Base-by-base conservation (phyloP, 176 grass and related monocot genomes). In the Zoysia japonica region DNA sequence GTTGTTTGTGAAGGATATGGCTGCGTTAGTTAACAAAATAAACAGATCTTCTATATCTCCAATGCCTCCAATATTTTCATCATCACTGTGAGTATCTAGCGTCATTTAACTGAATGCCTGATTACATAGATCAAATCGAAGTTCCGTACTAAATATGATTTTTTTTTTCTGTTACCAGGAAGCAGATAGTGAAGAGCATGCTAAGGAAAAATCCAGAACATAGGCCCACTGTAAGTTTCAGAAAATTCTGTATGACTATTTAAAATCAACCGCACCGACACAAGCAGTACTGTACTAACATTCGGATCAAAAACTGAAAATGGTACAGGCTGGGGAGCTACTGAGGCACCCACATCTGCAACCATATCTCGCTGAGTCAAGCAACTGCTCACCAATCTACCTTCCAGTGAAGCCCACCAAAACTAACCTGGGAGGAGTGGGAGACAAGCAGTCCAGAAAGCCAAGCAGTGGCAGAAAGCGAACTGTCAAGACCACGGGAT, bases 101-200 rank as follows among this genome's bases (percentile, higher is more conserved):
- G 47, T 57, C 11, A 53, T 54, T 78, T 49, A 61, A 9, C 41
- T 78, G 72, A 70, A 45, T 38, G 3, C 0, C 1, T 8, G 11
- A 6, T 73, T 67, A 12, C 76, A 65, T 15, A 53, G 35, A 45
- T 64, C 5, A 37, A 16, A 45, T 64, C 5, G n/a, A 16, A 52
- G 17, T 14, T 53, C 57, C 20, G 9, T 50, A 67, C 67, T 56
- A 51, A 80, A 85, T 38, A 41, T 40, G 74, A 73, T 52, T 20
- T 14, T 46, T 81, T 82, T 1, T 72, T 54, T 70, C 44, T 0
- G 28, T 28, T 28, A 28, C 17, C 88, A 96, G 93, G 78, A 96
- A 96, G 79, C 90, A 90, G 78, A 88, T 93, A 84, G 87, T 96
- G 55, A 96, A 96, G 84, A 89, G 85, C 80, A 96, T 96, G 93